These are phyloP conservation scores for Alternaria alternata DNA, from an alignment of 2,329 filamentous ascomycete species.

Conservation along the genomic window DNA sequence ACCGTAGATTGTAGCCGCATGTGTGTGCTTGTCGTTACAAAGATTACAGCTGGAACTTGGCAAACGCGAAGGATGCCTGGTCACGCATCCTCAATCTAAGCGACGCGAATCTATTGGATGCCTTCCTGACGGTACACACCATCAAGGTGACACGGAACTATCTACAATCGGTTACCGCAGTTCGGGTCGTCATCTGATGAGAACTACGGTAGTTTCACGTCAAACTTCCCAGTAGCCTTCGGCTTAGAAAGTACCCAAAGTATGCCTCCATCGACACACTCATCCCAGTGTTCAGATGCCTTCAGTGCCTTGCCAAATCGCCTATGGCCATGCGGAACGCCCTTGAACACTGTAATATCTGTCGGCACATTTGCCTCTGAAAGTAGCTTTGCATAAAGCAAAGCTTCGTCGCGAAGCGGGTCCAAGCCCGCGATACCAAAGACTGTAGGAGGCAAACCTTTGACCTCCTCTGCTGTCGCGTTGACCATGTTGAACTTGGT, in stretches of 20 bases:
- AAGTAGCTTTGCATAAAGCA: conserved; percentile 57
- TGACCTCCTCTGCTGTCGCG: conserved; percentile 50
- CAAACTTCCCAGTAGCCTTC: conserved; percentile 41
- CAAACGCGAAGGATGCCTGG: too few relatives aligned
- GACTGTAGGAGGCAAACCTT: conserved; percentile 56
- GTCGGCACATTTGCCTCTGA: conserved; percentile 59
- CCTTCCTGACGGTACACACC: not conserved
- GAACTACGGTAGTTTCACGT: conserved; percentile 39
- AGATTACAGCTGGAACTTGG: too few relatives aligned
- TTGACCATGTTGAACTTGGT: conserved; percentile 45
- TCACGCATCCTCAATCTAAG: not conserved
- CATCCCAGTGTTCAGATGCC: conserved; percentile 54
- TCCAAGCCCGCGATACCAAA: conserved; percentile 62
- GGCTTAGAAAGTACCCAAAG: conserved; percentile 53
- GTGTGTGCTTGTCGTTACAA: too few relatives aligned
- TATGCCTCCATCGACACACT: conserved; percentile 55
- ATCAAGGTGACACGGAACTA: not conserved
- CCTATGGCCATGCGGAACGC: conserved; percentile 63
- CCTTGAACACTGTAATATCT: conserved; percentile 58
- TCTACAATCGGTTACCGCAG: not conserved
- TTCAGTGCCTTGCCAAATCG: conserved; percentile 56
- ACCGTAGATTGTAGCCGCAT: too few relatives aligned
- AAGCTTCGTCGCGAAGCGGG: conserved; percentile 59
- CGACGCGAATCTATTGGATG: not conserved
- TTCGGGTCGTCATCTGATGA: not conserved